A percentile compares a stretch with the other conserved stretches of the same genome.
Evolutionary conservation across 306 rosid species (phyloP).

Genomic region (Trifolium fragiferum): DNA sequence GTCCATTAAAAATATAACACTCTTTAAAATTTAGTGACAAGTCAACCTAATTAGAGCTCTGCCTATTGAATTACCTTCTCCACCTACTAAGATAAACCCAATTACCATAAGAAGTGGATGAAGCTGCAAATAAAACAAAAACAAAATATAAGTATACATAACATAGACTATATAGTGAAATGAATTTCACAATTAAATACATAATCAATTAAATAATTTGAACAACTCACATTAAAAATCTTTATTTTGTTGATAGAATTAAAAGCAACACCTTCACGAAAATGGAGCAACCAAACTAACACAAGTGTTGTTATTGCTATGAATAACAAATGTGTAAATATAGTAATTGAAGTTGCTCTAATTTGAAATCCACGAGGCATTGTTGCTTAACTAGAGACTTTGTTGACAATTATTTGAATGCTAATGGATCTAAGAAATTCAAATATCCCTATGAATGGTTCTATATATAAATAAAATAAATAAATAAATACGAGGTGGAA

Average conservation of each 20-base stretch:
- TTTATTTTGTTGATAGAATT: slow-evolving; percentile 48
- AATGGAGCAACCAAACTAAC: slow-evolving; percentile 64
- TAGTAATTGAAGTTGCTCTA: slow-evolving; percentile 53
- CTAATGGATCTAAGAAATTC: slow-evolving; percentile 4
- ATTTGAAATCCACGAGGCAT: slow-evolving; percentile 60
- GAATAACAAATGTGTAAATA: slow-evolving; percentile 63
- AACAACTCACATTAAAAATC: slow-evolving; percentile 61
- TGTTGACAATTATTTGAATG: background rate
- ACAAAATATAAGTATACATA: background rate
- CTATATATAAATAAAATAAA: background rate
- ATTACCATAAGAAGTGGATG: slow-evolving; percentile 71
- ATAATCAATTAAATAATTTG: background rate
- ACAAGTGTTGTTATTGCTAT: slow-evolving; percentile 62
- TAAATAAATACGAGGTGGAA: background rate
- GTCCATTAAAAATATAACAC: too few relatives aligned
- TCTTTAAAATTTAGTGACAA: too few relatives aligned
- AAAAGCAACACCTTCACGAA: slow-evolving; percentile 71
- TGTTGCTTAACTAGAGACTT: slow-evolving; percentile 7
- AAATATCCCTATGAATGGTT: slow-evolving; percentile 2
- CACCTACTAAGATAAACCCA: slow-evolving; percentile 66
- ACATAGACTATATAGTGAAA: background rate
- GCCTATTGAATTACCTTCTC: slow-evolving; percentile 66
- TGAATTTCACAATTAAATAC: background rate
- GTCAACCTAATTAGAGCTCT: background rate
- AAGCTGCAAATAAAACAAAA: slow-evolving; percentile 50